These are phyloP conservation scores for Lentinus polychrous DNA, from an alignment of 1,284 basidiomycete species.

Conservation along the genomic window DNA sequence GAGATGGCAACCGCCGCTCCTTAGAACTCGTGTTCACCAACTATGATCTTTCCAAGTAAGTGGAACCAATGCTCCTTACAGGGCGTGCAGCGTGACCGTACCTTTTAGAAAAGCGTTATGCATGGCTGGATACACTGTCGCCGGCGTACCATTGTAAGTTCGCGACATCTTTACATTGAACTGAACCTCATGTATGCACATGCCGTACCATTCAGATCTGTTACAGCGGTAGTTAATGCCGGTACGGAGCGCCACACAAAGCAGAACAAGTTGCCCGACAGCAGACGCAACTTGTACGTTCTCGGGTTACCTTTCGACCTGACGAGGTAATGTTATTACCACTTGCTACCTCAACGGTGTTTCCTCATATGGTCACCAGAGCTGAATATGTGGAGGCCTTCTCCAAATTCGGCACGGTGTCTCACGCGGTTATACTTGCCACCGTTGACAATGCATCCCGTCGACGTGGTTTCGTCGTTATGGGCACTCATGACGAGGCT, in stretches of 20 bases:
- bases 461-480: constrained; percentile 72
- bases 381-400: constrained; percentile 56
- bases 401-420: constrained; percentile 54
- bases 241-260: constrained; percentile 16
- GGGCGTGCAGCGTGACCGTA: constrained; percentile 1
- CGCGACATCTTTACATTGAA: constrained; percentile 12
- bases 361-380: constrained; percentile 27
- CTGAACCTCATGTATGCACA: constrained; percentile 1
- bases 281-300: constrained; percentile 71
- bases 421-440: constrained; percentile 70
- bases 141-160: constrained; percentile 48
- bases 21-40: constrained; percentile 46
- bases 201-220: neutral
- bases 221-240: neutral
- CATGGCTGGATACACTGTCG: constrained; percentile 59
- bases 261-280: constrained; percentile 35
- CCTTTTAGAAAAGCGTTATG: constrained; percentile 50
- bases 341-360: neutral
- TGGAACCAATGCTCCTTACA: constrained; percentile 9
- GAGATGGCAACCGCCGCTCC: constrained; percentile 33
- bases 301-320: constrained; percentile 72
- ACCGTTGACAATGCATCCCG: constrained; percentile 76
- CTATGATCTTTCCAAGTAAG: constrained; percentile 42
- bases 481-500: constrained; percentile 65
- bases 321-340: constrained; percentile 46